Conservation (phyloP, 2,329 filamentous ascomycete species). For the Myotisia sp. region DNA sequence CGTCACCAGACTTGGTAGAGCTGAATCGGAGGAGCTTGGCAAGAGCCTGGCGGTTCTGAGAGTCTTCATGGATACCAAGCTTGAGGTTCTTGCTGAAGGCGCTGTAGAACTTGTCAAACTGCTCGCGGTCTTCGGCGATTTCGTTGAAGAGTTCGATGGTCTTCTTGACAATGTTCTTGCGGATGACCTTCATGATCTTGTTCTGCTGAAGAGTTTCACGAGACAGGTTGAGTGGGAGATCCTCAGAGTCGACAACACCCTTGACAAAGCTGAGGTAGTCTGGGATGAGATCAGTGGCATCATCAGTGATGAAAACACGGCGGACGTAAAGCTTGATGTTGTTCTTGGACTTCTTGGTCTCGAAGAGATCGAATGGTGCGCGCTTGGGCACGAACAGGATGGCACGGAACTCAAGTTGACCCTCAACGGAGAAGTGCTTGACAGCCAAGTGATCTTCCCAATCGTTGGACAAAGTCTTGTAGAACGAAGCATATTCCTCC, state of each 20-base stretch:
- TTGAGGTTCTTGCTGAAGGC: constrained; percentile 99
- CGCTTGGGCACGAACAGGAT: constrained; percentile 99
- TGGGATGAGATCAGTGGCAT: constrained; percentile 95
- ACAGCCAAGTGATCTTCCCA: constrained; percentile 99
- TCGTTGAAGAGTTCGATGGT: constrained; percentile 97
- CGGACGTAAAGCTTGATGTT: constrained; percentile 99
- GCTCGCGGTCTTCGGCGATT: constrained; percentile 98
- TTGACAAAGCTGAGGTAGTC: constrained; percentile 99
- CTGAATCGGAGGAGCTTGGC: constrained; percentile 98
- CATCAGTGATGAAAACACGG: constrained; percentile 99
- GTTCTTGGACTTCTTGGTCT: constrained; percentile 99
- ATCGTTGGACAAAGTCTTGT: constrained; percentile 99
- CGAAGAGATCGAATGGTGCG: constrained; percentile 97
- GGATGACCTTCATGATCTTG: constrained; percentile 99
- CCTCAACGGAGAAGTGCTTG: constrained; percentile 99
- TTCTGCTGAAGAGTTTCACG: constrained; percentile 99
- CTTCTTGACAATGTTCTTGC: constrained; percentile 99
- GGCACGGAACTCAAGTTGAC: constrained; percentile 99
- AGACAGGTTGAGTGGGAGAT: constrained; percentile 96
- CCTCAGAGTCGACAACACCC: constrained; percentile 99
- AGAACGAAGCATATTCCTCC: constrained; percentile 98
- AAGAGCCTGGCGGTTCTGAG: constrained; percentile 82
- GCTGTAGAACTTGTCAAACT: constrained; percentile 99
- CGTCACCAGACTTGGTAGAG: constrained; percentile 97
- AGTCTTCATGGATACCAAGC: constrained; percentile 99